Conservation (phyloP, 1,284 basidiomycete species). For the Ceratobasidium sp. region DNA sequence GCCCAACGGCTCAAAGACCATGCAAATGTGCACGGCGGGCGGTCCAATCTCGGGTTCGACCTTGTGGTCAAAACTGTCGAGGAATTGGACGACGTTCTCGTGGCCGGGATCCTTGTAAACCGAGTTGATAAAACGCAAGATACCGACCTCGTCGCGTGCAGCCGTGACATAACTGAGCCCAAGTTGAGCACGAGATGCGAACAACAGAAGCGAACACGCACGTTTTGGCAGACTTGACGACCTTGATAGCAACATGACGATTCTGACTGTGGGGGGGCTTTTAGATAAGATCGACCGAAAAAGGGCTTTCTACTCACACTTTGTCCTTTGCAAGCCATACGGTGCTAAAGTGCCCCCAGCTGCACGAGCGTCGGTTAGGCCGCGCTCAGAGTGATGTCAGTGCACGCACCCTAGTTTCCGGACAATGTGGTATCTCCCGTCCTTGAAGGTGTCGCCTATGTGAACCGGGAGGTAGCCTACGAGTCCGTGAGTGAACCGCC, state of each 20-base stretch:
- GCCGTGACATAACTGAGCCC: slow-evolving; percentile 97
- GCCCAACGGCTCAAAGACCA: slow-evolving; percentile 99
- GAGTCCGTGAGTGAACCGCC: neutral
- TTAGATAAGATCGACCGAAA: neutral
- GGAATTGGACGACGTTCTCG: slow-evolving; percentile 82
- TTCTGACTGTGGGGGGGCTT: slow-evolving; percentile 58
- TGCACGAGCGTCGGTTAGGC: neutral
- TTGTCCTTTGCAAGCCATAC: slow-evolving; percentile 91
- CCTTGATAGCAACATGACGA: slow-evolving; percentile 97
- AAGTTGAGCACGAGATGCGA: neutral
- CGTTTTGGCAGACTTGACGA: slow-evolving; percentile 80
- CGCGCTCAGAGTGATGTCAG: neutral
- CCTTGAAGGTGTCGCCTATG: slow-evolving; percentile 91
- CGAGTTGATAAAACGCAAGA: slow-evolving; percentile 72
- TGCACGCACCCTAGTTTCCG: slow-evolving; percentile 78
- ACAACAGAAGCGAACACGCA: neutral
- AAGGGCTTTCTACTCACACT: slow-evolving; percentile 55
- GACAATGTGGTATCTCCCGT: slow-evolving; percentile 84
- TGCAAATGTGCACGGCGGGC: slow-evolving; percentile 52
- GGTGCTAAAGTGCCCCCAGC: slow-evolving; percentile 90
- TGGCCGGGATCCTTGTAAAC: slow-evolving; percentile 64
- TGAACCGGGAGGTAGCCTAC: slow-evolving; percentile 64
- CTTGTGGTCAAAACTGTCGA: slow-evolving; percentile 94
- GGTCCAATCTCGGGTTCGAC: neutral
- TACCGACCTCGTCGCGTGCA: slow-evolving; percentile 97